A percentile compares a stretch with the other conserved stretches of the same genome.
Evolutionary conservation across 2,329 filamentous ascomycete genomes (phyloP).

Genomic region (Colletotrichum spinosum): DNA sequence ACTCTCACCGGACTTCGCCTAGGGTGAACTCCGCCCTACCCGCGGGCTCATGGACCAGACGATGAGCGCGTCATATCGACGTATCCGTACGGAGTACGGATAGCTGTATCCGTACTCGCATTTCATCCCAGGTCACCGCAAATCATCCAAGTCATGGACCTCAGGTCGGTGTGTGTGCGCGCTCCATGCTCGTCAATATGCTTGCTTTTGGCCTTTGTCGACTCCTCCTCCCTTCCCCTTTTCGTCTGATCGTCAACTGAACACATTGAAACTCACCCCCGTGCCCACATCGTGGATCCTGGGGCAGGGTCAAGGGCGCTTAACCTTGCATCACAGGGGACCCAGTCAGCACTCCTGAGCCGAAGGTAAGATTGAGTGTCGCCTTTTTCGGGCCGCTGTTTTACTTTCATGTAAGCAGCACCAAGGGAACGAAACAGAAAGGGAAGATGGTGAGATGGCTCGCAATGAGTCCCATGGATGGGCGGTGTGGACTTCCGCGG

Average conservation of each 20-base stretch:
- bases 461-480: constrained; percentile 2
- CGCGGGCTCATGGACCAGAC: constrained; percentile 15
- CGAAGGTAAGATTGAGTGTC: constrained; percentile 13
- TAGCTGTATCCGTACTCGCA: neutral
- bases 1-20: constrained; percentile 22
- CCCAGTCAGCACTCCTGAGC: constrained; percentile 25
- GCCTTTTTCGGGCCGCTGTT: constrained; percentile 10
- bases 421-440: neutral
- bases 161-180: too few species aligned
- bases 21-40: constrained; percentile 12
- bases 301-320: constrained; percentile 33
- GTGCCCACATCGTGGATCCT: constrained; percentile 32
- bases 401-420: constrained; percentile 21
- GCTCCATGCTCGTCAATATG: too few species aligned
- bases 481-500: neutral
- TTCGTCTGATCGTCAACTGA: constrained; percentile 32
- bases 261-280: constrained; percentile 30
- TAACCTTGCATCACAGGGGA: constrained; percentile 19
- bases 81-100: neutral
- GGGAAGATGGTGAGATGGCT: neutral
- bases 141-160: too few species aligned
- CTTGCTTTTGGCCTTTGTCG: neutral
- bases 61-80: constrained; percentile 15
- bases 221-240: constrained; percentile 11
- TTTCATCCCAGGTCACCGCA: constrained; percentile 8